Evolutionary conservation across 441 rosid genomes (phyloP).

Genomic region (Jatropha multifida): DNA sequence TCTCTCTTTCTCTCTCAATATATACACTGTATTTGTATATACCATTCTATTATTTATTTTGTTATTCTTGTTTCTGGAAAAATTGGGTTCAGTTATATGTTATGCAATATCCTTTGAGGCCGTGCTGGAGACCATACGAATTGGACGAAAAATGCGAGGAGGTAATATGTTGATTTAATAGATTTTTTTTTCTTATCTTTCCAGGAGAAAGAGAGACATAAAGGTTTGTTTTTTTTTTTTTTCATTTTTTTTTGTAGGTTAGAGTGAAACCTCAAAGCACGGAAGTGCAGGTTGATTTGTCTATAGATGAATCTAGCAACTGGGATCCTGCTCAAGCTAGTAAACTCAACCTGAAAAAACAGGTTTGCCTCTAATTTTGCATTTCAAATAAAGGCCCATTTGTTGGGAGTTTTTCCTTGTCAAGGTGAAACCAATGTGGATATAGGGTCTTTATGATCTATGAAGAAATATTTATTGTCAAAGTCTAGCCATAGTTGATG

Average conservation of each 20-base stretch:
- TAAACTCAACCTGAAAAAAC: conserved; percentile 47
- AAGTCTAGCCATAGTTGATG: background rate
- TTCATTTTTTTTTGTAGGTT: conserved; percentile 42
- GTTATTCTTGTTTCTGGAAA: background rate
- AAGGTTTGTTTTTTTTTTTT: background rate
- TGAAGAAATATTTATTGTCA: background rate
- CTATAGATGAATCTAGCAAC: conserved; percentile 57
- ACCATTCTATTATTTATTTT: background rate
- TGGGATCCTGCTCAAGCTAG: conserved; percentile 44
- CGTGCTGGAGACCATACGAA: conserved; percentile 89
- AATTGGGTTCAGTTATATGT: conserved; percentile 60
- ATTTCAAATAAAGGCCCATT: background rate
- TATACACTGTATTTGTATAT: background rate
- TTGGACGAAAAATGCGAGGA: conserved; percentile 75
- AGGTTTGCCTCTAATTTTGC: conserved; percentile 42
- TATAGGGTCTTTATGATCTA: background rate
- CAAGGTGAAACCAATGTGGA: background rate
- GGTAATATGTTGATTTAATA: conserved; percentile 35
- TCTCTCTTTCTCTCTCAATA: background rate
- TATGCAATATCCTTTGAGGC: conserved; percentile 79
- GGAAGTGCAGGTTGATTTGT: conserved; percentile 73
- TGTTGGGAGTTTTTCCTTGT: background rate
- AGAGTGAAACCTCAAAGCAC: conserved; percentile 59
- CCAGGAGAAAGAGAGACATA: background rate
- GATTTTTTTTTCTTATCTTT: background rate